phyloP scores from a whole-genome alignment of 306 rosid species.

The Ormosia semicastrata region DNA sequence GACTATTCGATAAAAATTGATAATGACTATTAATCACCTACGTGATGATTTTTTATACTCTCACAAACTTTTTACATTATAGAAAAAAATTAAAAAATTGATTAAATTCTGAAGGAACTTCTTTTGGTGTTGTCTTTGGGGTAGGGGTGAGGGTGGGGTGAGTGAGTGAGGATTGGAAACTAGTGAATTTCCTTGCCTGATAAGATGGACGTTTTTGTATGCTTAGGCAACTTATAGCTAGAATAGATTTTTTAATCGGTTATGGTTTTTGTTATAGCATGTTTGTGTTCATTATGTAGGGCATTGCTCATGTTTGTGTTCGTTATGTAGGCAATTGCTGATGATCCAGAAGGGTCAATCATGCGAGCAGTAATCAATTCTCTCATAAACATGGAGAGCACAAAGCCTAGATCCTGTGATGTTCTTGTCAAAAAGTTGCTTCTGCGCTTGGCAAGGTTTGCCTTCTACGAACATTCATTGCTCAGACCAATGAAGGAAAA shows the following conservation, averaged over 20 bases:
- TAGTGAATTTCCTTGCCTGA: not conserved
- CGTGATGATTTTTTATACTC: not conserved
- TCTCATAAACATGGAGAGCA: constrained; percentile 68
- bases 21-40: not conserved
- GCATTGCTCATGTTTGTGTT: constrained; percentile 20
- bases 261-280: not conserved
- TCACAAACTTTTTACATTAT: not conserved
- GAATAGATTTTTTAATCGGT: not conserved
- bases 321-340: constrained; percentile 57
- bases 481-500: not conserved
- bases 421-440: constrained; percentile 73
- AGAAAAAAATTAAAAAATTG: not conserved
- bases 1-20: not conserved
- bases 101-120: not conserved
- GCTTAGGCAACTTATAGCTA: constrained; percentile 4
- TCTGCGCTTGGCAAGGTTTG: constrained; percentile 79
- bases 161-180: not conserved
- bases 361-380: constrained; percentile 57
- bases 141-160: not conserved
- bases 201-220: not conserved
- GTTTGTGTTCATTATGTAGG: constrained; percentile 34
- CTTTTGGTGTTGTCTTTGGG: not conserved
- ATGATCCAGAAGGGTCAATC: constrained; percentile 68
- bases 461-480: not conserved
- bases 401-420: constrained; percentile 79